Evolutionary conservation across 2,329 filamentous ascomycete species (phyloP).

Genomic region (Metarhizium album): DNA sequence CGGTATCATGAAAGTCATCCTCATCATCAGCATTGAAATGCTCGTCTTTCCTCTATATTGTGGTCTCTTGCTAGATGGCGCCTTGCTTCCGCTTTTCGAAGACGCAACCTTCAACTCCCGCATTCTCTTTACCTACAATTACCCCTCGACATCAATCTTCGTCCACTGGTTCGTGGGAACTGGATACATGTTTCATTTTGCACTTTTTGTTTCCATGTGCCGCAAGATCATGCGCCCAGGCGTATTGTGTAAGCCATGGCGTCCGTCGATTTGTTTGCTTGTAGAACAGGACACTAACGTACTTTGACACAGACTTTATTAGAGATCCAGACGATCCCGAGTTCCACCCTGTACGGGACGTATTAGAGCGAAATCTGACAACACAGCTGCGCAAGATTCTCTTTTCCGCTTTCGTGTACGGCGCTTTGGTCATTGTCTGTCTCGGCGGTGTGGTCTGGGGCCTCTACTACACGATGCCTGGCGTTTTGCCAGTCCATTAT

Average conservation of each 20-base stretch:
- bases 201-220: conserved; percentile 97
- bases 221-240: conserved; percentile 93
- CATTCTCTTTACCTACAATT: conserved; percentile 64
- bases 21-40: conserved; percentile 99
- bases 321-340: conserved; percentile 96
- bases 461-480: conserved; percentile 55
- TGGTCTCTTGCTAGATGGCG: conserved; percentile 78
- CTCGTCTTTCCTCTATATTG: conserved; percentile 94
- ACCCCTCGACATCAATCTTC: conserved; percentile 84
- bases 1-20: conserved; percentile 92
- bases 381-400: conserved; percentile 93
- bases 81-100: conserved; percentile 81
- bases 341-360: conserved; percentile 94
- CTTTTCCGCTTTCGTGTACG: conserved; percentile 93
- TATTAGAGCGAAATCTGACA: conserved; percentile 82
- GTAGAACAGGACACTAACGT: background rate
- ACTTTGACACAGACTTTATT: conserved; percentile 62
- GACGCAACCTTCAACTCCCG: conserved; percentile 67
- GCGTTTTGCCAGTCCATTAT: conserved; percentile 84
- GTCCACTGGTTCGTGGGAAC: conserved; percentile 98
- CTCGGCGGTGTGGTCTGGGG: conserved; percentile 94
- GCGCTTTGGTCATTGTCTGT: conserved; percentile 82
- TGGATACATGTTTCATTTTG: conserved; percentile 99
- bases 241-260: conserved; percentile 64
- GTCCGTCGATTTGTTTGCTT: background rate